Evolutionary conservation across 768 basidiomycete genomes (phyloP), one percentile per base, ranked within the genome.

Genomic region (Tulasnella sp.): DNA sequence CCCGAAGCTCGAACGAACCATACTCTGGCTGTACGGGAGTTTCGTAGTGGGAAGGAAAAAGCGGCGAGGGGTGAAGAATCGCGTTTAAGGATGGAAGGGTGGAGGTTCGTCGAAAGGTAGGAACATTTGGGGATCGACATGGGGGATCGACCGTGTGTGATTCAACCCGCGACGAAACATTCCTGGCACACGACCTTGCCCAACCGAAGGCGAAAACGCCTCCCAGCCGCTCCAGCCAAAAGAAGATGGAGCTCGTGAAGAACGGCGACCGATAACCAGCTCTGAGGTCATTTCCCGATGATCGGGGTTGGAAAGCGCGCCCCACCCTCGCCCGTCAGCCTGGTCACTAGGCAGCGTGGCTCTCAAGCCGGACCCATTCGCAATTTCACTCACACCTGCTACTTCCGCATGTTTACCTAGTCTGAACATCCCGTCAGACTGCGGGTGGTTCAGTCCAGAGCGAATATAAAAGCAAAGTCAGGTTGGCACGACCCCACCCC

Each of bases 231-330:
- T 15, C 61, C 61, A 6, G 61, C 61, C 29, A 16, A 3, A 67
- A 10, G n/a, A 67, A 6, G 13, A 67, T 29, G 32, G n/a, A 67
- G 32, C 26, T 16, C 29, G 61, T 16, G 61, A 67, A 67, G 61
- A 26, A 67, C n/a, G 55, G 7, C n/a, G 55, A 11, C 61, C 61
- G 61, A 67, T 67, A 67, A 67, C 9, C 26, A 67, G n/a, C 26
- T 67, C 61, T 67, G 61, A 67, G 61, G 61, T 67, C 61, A 26
- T n/a, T 57, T 29, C 15, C 23, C 55, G 26, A 29, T 32, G 61
- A 67, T 67, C 61, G 61, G 61, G 32, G 61, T 67, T 67, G 26
- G 61, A 67, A 67, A 67, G 61, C 61, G 61, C 26, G 61, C 61
- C 42, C 42, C 61, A 67, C 61, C 26, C 20, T 32, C 61, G 61